Percentiles rank a stretch among this genome's conserved stretches.
Conservation (phyloP, 331 rosid species). For the Dryas integrifolia region DNA sequence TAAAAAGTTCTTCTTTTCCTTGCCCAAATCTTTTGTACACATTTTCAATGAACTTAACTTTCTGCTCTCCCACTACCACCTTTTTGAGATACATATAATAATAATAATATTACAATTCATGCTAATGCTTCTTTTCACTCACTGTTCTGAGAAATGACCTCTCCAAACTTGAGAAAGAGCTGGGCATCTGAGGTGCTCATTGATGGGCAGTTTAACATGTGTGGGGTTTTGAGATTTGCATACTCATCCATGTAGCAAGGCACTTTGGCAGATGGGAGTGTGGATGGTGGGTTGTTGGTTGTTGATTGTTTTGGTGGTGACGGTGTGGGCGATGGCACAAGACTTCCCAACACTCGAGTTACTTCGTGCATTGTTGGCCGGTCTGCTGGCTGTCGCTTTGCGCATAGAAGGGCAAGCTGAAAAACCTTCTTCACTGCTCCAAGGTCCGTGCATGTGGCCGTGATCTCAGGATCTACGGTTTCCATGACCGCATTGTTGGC, state of each 20-base stretch:
- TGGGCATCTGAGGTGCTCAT: constrained; percentile 98
- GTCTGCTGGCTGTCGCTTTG: constrained; percentile 83
- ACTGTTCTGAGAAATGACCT: constrained; percentile 94
- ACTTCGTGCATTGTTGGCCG: constrained; percentile 98
- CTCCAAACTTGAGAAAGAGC: constrained; percentile 93
- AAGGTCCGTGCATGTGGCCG: constrained; percentile 73
- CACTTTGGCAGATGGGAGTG: constrained; percentile 52
- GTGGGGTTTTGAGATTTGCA: constrained; percentile 78
- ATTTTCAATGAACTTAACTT: constrained; percentile 26
- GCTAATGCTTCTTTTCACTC: constrained; percentile 35
- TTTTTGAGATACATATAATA: neutral
- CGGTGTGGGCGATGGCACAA: constrained; percentile 38
- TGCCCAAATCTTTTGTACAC: constrained; percentile 43
- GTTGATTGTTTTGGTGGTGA: constrained; percentile 56
- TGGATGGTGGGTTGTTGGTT: constrained; percentile 26
- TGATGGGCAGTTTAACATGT: constrained; percentile 78
- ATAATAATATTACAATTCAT: neutral
- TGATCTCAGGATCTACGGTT: constrained; percentile 75
- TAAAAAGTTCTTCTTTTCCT: constrained; percentile 18
- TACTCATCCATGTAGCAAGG: constrained; percentile 86
- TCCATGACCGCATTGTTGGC: constrained; percentile 92
- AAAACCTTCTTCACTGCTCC: constrained; percentile 83
- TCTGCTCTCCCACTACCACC: constrained; percentile 10
- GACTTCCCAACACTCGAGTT: constrained; percentile 73
- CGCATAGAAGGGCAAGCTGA: constrained; percentile 91